These are phyloP conservation scores for Infundibulicybe gibba DNA, from an alignment of 768 basidiomycete genomes.

Conservation along the genomic window DNA sequence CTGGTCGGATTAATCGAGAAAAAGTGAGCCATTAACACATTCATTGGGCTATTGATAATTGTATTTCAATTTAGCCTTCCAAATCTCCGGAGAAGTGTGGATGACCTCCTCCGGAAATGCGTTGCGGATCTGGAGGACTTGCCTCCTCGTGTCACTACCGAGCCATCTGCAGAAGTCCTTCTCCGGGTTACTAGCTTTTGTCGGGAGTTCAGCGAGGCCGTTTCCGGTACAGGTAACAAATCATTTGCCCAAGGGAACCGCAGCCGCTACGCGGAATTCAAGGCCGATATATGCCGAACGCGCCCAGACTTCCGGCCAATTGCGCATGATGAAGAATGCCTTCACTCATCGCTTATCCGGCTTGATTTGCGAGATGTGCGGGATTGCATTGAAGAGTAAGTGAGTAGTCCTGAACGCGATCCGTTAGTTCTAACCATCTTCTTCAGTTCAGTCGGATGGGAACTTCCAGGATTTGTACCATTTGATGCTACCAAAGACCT, in stretches of 20 bases:
- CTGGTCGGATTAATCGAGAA: conserved; percentile 49
- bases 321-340: too few species aligned
- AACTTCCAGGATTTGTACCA: conserved; percentile 29
- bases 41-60: background rate
- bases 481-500: conserved; percentile 28
- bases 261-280: conserved; percentile 26
- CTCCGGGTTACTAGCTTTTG: conserved; percentile 42
- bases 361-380: conserved; percentile 19
- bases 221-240: conserved; percentile 30
- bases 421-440: background rate
- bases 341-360: conserved; percentile 3
- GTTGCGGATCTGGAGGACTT: conserved; percentile 29
- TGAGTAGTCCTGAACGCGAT: background rate
- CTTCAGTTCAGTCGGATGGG: conserved; percentile 31
- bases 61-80: conserved; percentile 38
- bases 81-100: conserved; percentile 34
- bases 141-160: conserved; percentile 30
- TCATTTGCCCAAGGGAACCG: conserved; percentile 30
- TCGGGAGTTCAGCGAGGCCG: conserved; percentile 24
- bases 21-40: conserved; percentile 34
- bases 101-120: conserved; percentile 32
- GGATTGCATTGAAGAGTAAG: conserved; percentile 23
- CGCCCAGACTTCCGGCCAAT: conserved; percentile 43
- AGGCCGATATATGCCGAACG: conserved; percentile 29
- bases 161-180: conserved; percentile 45